Conservation (phyloP, 169 alveolate genomes). For the Eimeria necatrix region DNA sequence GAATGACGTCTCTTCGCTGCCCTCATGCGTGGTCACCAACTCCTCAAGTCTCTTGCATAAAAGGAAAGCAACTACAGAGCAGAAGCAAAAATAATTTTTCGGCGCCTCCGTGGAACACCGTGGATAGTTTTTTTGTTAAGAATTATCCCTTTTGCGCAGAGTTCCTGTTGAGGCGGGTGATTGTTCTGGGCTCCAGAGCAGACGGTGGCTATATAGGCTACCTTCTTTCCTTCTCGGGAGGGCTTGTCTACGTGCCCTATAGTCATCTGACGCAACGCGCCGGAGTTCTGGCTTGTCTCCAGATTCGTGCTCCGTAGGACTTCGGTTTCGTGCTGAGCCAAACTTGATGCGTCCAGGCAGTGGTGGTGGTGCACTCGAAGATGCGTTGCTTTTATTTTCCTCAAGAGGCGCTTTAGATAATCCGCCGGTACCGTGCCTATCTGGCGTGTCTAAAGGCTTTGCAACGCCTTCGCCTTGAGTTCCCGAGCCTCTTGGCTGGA, state of each 20-base stretch:
- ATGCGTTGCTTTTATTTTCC: neutral
- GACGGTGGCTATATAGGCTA: conserved; percentile 19
- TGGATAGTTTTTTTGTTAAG: no score
- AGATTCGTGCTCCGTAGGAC: neutral
- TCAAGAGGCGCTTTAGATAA: neutral
- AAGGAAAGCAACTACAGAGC: no score
- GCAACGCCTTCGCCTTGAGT: neutral
- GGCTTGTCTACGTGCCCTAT: neutral
- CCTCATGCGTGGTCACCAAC: no score
- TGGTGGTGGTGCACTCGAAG: neutral
- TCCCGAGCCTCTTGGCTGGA: neutral
- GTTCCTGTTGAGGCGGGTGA: no score
- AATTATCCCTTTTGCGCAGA: no score
- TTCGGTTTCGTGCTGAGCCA: neutral
- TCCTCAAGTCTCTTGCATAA: no score
- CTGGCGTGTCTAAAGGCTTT: neutral
- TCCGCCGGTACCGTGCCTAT: neutral
- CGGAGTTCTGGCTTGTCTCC: neutral
- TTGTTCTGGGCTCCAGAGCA: neutral
- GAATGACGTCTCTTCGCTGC: no score
- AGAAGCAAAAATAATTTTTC: no score
- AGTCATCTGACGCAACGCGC: neutral
- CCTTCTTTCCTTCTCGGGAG: neutral
- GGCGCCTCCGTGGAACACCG: no score
- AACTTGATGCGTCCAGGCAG: conserved; percentile 14